phyloP scores from a whole-genome alignment of 331 rosid species.

The Erythrophleum ivorense region DNA sequence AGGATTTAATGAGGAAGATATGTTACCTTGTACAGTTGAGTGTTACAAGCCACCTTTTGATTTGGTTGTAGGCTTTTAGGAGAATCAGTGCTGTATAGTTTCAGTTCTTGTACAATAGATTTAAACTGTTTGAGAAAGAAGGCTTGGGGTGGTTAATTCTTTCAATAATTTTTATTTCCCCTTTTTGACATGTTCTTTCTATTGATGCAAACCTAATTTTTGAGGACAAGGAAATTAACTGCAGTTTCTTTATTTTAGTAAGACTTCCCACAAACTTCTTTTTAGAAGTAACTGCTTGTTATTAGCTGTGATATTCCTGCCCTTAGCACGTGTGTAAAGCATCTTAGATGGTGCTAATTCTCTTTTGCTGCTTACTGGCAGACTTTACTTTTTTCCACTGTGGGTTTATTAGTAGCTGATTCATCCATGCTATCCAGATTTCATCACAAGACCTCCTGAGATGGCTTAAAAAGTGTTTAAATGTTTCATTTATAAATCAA shows the following conservation, averaged over 20 bases:
- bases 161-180: too few relatives aligned
- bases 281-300: too few relatives aligned
- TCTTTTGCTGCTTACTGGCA: slow-evolving; percentile 22
- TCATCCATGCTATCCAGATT: slow-evolving; percentile 7
- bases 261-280: too few relatives aligned
- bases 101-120: neutral
- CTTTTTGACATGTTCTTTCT: too few relatives aligned
- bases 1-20: neutral
- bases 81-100: neutral
- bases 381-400: neutral
- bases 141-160: neutral
- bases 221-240: too few relatives aligned
- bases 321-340: neutral
- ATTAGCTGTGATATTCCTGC: neutral
- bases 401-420: slow-evolving; percentile 6
- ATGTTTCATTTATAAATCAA: slow-evolving; percentile 15
- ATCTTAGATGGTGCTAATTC: slow-evolving; percentile 8
- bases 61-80: neutral
- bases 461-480: neutral
- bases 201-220: neutral
- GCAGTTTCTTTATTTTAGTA: too few relatives aligned
- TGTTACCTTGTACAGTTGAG: neutral
- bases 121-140: neutral
- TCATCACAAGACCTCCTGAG: neutral
- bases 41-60: neutral